phyloP scores from a whole-genome alignment of 2,329 filamentous ascomycete species.

The Paraphaeosphaeria sporulosa region DNA sequence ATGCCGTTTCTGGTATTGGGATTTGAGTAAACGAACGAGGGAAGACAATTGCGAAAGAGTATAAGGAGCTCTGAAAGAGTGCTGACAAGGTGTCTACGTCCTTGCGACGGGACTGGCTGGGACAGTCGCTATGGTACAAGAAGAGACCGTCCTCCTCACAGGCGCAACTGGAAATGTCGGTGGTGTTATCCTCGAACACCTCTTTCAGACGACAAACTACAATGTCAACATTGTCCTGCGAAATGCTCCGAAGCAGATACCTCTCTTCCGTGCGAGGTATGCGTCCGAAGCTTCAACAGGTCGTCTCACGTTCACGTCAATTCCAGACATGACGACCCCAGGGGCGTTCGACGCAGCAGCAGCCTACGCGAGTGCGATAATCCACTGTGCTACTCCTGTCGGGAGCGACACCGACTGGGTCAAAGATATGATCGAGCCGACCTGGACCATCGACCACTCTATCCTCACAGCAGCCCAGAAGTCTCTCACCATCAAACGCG shows the following conservation, averaged over 20 bases:
- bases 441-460: conserved; percentile 20
- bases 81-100: no score
- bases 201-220: conserved; percentile 25
- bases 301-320: conserved; percentile 23
- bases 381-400: conserved; percentile 25
- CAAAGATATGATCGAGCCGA: conserved; percentile 20
- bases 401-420: conserved; percentile 12
- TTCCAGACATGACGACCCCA: conserved; percentile 26
- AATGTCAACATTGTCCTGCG: conserved; percentile 23
- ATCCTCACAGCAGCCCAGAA: conserved; percentile 23
- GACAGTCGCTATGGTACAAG: neutral
- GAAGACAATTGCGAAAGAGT: no score
- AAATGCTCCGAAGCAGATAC: neutral
- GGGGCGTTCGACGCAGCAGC: conserved; percentile 20
- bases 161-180: conserved; percentile 32
- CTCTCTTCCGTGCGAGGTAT: conserved; percentile 16
- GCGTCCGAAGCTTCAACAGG: conserved; percentile 20
- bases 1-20: no score
- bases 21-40: no score
- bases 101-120: no score
- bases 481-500: conserved; percentile 16
- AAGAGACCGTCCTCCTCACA: conserved; percentile 28
- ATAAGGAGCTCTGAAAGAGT: neutral
- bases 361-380: conserved; percentile 19
- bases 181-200: conserved; percentile 24